A percentile compares a stretch with the other conserved stretches of the same genome.
Conservation (phyloP, 768 basidiomycete genomes). For the Leccinellum albellum region DNA sequence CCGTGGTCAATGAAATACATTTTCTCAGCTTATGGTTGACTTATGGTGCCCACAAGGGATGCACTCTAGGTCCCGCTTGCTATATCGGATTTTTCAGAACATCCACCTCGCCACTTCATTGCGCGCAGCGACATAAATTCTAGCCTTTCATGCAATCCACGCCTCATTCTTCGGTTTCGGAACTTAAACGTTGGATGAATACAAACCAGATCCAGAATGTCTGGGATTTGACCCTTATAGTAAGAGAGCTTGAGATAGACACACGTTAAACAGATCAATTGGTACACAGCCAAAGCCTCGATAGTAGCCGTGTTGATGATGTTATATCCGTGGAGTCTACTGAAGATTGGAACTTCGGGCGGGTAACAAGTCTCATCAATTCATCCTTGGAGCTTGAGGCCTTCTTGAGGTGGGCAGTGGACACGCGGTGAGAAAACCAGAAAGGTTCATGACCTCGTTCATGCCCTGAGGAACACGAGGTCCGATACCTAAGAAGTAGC, state of each 20-base stretch:
- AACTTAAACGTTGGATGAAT: neutral
- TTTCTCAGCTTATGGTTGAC: neutral
- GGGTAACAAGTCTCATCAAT: neutral
- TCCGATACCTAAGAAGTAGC: neutral
- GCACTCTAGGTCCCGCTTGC: neutral
- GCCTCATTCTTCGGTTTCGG: neutral
- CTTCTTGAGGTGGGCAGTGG: neutral
- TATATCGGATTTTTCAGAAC: neutral
- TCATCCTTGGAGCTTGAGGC: neutral
- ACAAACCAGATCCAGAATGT: slow-evolving; percentile 47
- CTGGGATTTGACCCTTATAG: slow-evolving; percentile 52
- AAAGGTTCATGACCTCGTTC: neutral
- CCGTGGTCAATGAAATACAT: neutral
- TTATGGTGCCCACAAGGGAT: neutral
- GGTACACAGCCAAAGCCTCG: neutral
- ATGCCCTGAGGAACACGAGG: neutral
- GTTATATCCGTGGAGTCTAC: neutral
- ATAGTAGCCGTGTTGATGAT: neutral
- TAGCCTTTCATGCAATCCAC: neutral
- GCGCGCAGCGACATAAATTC: neutral
- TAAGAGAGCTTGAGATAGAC: slow-evolving; percentile 49
- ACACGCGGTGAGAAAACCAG: neutral
- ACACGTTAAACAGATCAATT: neutral
- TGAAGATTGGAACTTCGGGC: neutral
- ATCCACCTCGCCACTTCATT: neutral